Base-by-base conservation (phyloP, 495 filamentous ascomycete species). In the Penicillium manginii region DNA sequence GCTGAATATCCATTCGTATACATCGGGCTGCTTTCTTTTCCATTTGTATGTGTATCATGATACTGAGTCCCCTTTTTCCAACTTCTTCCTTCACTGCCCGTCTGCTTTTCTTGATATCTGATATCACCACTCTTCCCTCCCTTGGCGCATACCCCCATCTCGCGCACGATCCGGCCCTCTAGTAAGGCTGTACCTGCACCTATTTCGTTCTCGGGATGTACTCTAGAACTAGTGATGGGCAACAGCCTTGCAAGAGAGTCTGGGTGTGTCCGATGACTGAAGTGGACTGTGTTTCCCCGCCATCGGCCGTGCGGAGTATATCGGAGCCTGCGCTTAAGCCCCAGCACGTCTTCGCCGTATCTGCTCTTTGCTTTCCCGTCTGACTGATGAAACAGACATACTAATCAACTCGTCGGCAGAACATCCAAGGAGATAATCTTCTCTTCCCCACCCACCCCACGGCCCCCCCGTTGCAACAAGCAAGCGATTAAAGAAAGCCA, bases 231-330 rank as follows among this genome's bases (percentile, higher is more conserved):
- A 22, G 18, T 45, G 15, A 39, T 10, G n/a, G n/a, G n/a, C n/a
- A 8, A 29, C 26, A 8, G 26, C 9, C 26, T 29, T 29, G 26
- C 3, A 29, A 37, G 35, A 37, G 35, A 37, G 35, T 14, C 40
- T 43, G 40, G 40, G 19, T 19, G 15, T 43, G n/a, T 43, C 15
- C 17, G 40, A 19, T 3, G 35, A 14, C 35, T n/a, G 35, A 43
- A 17, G 11, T 45, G 40, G 40, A 45, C 8, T 21, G 40, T 4
- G 9, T 45, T 47, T 47, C 22, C 21, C 45, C 45, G 45, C 60
- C 29, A 26, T 37, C 22, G 18, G 46, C 46, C 46, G 60, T 52
- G 61, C 63, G 67, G 67, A 63, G 67, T 62, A 70, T 67, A 47
- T 65, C 67, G 67, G 67, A 70, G 64, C 64, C 39, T 32, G 21